Base-by-base conservation (phyloP, 805 yeast species). In the Candida jianshihensis region DNA sequence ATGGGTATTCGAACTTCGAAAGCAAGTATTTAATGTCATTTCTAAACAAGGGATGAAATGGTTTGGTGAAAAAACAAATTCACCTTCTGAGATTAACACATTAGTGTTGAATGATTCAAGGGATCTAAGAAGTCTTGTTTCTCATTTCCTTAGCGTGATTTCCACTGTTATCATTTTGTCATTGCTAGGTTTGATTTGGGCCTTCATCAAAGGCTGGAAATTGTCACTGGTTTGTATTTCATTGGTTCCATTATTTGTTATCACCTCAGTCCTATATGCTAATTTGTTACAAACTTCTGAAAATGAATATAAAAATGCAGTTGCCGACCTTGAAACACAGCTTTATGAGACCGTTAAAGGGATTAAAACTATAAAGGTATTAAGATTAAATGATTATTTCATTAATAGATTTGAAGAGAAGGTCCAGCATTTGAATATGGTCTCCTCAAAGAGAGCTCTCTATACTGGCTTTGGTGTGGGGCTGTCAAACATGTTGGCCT, bases 181-280 rank as follows among this genome's bases (percentile, higher is more conserved):
- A 0, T 26, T 64, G 0, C 57, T 77, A 19, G 94, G 96, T 4
- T 42, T 79, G 5, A 61, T 75, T 6, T 92, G 97, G 97, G 78
- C 96, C 0, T 42, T 87, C 1, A 69, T 68, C 0, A 54, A 69
- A 10, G 96, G 96, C 0, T 92, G 97, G 97, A 83, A 81, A 49
- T 61, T 92, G 29, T 74, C 96, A 2, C 60, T 90, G 9, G 92
- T 86, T 2, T 94, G 95, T 2, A 48, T 89, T 10, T 70, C 95
- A 0, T 66, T 88, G 55, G 68, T 83, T 12, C 94, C 96, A 0
- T 43, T 78, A 11, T 75, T 84, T 34, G 48, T 73, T 0, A 19
- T 73, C 0, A 49, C 76, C 2, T 71, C 89, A 3, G 57, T 63
- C 0, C 31, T 64, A 1, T 85, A 76, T 54, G 75, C 84, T 6